Evolutionary conservation across 1,284 basidiomycete genomes (phyloP), one percentile per base, ranked within the genome.

Genomic region (Termitomyces sp.): DNA sequence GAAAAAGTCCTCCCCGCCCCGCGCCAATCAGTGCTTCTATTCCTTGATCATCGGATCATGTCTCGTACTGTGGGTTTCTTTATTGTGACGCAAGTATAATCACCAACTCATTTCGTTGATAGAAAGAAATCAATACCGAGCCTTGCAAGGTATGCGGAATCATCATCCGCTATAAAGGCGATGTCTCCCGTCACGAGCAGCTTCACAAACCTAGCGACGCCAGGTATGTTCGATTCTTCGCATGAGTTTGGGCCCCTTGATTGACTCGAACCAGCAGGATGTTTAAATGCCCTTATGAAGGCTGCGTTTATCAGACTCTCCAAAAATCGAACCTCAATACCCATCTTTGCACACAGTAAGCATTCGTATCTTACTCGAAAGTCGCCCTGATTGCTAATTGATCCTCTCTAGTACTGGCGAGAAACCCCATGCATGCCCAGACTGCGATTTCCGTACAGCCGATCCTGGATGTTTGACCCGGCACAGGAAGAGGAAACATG

Each of bases 381-480:
- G 14, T n/a, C 7, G 7, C 1, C 5, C 19, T 14, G 0, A 18
- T 18, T 34, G 1, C 31, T 42, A 16, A 33, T 19, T 0, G 9
- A 16, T 42, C 18, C 30, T 26, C 26, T 33, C 46, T 35, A 66
- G 63, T 43, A 58, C 61, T 3, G 48, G 61, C 18, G 59, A 57
- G 31, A 58, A 60, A 44, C 56, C 57, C 0, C 40, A 55, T 14
- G 30, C 41, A 6, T 73, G 70, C 52, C 66, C 62, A 0, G 53
- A 55, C 0, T 73, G 70, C 30, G 3, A 33, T 0, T 68, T 56
- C 26, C 31, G 30, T 0, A 58, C 58, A 0, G 45, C 60, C 2
- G 65, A 72, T 46, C 68, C 71, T 0, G 62, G 59, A 6, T 65
- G 57, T 0, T 57, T 72, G 37, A 68, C 64, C 2, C 57, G 63